A percentile compares a stretch with the other conserved stretches of the same genome.
phyloP scores from a whole-genome alignment of 768 basidiomycete genomes.

The Termitomyces heimii region DNA sequence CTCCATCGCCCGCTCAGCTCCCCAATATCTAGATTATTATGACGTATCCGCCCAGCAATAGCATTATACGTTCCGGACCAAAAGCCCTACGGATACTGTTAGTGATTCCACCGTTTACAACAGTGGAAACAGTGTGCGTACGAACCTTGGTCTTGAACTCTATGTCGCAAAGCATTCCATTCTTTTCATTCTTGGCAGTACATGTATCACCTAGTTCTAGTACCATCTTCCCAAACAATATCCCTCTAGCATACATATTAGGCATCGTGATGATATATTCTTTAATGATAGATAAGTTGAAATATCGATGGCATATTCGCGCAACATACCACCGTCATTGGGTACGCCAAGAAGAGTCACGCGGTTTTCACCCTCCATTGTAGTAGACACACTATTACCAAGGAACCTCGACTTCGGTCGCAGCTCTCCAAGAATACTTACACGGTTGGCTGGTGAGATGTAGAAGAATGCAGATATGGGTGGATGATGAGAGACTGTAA shows the following conservation, averaged over 20 bases:
- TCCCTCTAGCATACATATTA: constrained; percentile 92
- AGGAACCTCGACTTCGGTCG: constrained; percentile 95
- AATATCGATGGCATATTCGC: background rate
- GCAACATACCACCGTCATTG: constrained; percentile 74
- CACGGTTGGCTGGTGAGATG: constrained; percentile 82
- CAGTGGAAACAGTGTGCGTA: background rate
- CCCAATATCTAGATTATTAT: constrained; percentile 59
- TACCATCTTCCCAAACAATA: constrained; percentile 91
- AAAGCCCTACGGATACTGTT: constrained; percentile 61
- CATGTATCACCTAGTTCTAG: constrained; percentile 92
- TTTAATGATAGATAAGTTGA: constrained; percentile 17
- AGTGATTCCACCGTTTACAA: background rate
- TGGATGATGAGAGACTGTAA: constrained; percentile 89
- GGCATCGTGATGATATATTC: constrained; percentile 94
- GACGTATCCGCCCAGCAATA: constrained; percentile 74
- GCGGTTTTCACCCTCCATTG: constrained; percentile 94
- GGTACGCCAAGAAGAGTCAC: constrained; percentile 77
- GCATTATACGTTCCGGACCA: constrained; percentile 97
- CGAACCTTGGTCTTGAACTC: constrained; percentile 97
- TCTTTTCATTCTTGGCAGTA: constrained; percentile 75
- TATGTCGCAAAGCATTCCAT: constrained; percentile 69
- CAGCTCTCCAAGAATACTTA: constrained; percentile 87
- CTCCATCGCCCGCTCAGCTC: constrained; percentile 92
- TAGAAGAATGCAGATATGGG: constrained; percentile 96
- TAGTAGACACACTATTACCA: constrained; percentile 94